These are phyloP conservation scores for Candida lessepsii DNA, from an alignment of 805 yeast genomes.

Conservation along the genomic window DNA sequence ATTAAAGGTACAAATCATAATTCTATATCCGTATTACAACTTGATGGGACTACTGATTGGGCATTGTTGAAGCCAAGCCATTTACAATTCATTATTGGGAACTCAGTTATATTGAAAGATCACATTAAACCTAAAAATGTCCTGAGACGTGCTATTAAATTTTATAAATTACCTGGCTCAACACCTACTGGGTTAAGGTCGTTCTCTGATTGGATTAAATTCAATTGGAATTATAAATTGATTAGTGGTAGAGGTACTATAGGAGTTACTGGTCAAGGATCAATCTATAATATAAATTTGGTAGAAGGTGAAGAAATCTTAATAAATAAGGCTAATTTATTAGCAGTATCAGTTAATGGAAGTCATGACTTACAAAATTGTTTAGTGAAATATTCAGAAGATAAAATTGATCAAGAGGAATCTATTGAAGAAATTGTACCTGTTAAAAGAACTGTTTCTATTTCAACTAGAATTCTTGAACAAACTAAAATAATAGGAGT, in stretches of 20 bases:
- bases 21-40: slow-evolving; percentile 42
- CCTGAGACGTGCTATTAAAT: slow-evolving; percentile 29
- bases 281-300: slow-evolving; percentile 48
- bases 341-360: slow-evolving; percentile 53
- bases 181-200: slow-evolving; percentile 25
- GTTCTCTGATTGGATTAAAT: slow-evolving; percentile 36
- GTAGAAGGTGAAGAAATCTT: slow-evolving; percentile 47
- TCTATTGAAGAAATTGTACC: too few relatives aligned
- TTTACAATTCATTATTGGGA: slow-evolving; percentile 53
- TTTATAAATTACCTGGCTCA: slow-evolving; percentile 19
- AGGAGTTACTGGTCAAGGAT: slow-evolving; percentile 55
- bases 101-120: slow-evolving; percentile 43
- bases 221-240: slow-evolving; percentile 43
- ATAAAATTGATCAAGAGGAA: neutral
- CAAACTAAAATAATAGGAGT: neutral
- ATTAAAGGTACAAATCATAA: slow-evolving; percentile 22
- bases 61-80: slow-evolving; percentile 50
- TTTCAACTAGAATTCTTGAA: neutral
- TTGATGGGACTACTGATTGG: slow-evolving; percentile 67
- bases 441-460: neutral
- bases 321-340: slow-evolving; percentile 44
- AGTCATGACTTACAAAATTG: slow-evolving; percentile 44
- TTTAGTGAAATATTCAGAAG: slow-evolving; percentile 23
- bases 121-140: slow-evolving; percentile 39
- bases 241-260: slow-evolving; percentile 58